Base-by-base conservation (phyloP, 1,139 yeast species). In the Suhomyces yuchorum region DNA sequence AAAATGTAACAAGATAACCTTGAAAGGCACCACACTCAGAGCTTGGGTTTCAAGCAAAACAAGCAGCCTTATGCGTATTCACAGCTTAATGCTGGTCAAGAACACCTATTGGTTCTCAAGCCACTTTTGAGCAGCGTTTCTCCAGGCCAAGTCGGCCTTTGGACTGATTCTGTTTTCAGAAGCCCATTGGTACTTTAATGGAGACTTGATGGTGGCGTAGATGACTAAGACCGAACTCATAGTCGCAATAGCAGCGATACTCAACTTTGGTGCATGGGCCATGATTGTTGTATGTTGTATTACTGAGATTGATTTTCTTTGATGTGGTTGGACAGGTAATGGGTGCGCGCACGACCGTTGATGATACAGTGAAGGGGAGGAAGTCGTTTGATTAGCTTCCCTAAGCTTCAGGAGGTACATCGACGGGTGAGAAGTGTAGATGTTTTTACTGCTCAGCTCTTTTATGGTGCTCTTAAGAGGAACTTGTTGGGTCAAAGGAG, bases 81-180 rank as follows among this genome's bases (percentile, higher is more conserved):
- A 30, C 40, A 37, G 17, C 19, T 14, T 11, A 22, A 24, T 37
- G 32, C 33, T 37, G 23, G 4, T 24, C 20, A 26, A 19, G 34
- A 28, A 14, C 19, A 24, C 34, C 24, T 40, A 55, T 43, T 67
- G 62, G 50, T 65, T 62, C 46, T 75, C 76, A 51, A 75, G 67
- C 80, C 80, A 75, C 56, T 71, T 69, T 51, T 72, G 71, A 40
- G 80, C 73, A 48, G 77, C 73, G 55, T 70, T 73, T 68, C 80
- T 75, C 78, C 78, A 75, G n/a, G 80, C 78, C 56, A 75, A 71
- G 51, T 75, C 80, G 38, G 80, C 78, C 62, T 75, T 75, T 37
- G 80, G 80, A 58, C 77, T 73, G 51, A 73, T 56, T 63, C 79
- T 71, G 60, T 67, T 73, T 54, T 74, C 78, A 41, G 67, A 59